Conservation (phyloP, 305 asterid species). For the Withania somnifera region DNA sequence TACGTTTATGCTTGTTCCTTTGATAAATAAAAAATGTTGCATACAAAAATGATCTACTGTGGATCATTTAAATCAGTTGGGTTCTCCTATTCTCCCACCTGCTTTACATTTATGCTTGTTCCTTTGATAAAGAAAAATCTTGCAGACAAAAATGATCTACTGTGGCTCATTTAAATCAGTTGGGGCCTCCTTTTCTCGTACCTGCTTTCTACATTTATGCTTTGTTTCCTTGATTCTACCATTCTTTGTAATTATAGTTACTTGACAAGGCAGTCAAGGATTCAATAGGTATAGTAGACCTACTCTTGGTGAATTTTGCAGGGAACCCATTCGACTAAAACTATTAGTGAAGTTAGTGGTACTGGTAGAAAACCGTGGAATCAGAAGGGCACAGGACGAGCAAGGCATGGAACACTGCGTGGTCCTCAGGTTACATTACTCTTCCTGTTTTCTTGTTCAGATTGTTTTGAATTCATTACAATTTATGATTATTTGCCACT, state of each 20-base stretch:
- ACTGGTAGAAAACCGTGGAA: slow-evolving; percentile 86
- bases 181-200: not conserved
- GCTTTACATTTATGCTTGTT: too few species aligned
- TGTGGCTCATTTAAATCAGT: not conserved
- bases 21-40: not conserved
- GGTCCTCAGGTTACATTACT: slow-evolving; percentile 61
- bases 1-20: not conserved
- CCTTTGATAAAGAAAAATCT: not conserved
- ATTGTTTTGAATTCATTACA: not conserved
- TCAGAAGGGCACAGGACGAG: slow-evolving; percentile 91
- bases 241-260: not conserved
- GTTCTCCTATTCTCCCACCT: too few species aligned
- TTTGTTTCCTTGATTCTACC: not conserved
- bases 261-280: not conserved
- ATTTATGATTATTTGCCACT: not conserved
- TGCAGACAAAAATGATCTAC: not conserved
- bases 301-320: slow-evolving; percentile 13
- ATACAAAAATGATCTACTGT: too few species aligned
- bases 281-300: not conserved
- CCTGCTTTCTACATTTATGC: not conserved
- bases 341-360: slow-evolving; percentile 88
- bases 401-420: slow-evolving; percentile 78
- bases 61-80: too few species aligned
- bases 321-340: slow-evolving; percentile 96
- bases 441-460: slow-evolving; percentile 2